Evolutionary conservation across 2,329 filamentous ascomycete species (phyloP).

Genomic region (Cryphonectria japonica): DNA sequence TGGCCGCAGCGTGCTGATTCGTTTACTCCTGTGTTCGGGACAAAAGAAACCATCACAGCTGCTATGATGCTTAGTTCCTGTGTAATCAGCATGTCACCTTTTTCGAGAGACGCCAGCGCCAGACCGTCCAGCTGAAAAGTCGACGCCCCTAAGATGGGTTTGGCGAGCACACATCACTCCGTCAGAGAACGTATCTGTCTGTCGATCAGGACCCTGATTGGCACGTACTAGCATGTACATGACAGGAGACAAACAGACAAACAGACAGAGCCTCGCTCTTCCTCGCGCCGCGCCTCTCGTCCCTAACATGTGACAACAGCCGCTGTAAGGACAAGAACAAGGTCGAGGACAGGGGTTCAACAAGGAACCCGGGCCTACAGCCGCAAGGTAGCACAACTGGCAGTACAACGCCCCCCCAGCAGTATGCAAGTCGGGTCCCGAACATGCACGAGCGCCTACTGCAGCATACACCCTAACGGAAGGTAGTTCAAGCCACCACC

Average conservation of each 20-base stretch:
- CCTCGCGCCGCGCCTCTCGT: neutral
- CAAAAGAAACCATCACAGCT: neutral
- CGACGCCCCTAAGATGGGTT: too few relatives aligned
- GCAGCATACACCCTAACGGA: neutral
- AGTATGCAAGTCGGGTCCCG: neutral
- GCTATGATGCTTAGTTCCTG: neutral
- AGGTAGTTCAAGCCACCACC: neutral
- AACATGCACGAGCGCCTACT: constrained; percentile 5
- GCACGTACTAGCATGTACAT: neutral
- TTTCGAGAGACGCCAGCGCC: too few relatives aligned
- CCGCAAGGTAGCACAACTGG: neutral
- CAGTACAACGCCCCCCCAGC: too few relatives aligned
- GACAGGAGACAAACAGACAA: neutral
- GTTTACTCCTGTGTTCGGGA: too few relatives aligned
- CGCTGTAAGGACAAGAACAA: neutral
- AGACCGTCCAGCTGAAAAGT: neutral
- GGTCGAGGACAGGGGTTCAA: neutral
- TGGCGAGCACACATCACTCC: neutral
- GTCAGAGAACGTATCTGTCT: neutral
- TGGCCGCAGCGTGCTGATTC: neutral
- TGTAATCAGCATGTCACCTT: neutral
- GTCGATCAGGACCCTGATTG: neutral
- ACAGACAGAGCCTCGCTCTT: neutral
- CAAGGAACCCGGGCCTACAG: neutral
- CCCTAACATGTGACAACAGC: constrained; percentile 6